A percentile compares a stretch with the other conserved stretches of the same genome.
Conservation (phyloP, 805 yeast genomes). For the Saccharomycopsis capsularis region DNA sequence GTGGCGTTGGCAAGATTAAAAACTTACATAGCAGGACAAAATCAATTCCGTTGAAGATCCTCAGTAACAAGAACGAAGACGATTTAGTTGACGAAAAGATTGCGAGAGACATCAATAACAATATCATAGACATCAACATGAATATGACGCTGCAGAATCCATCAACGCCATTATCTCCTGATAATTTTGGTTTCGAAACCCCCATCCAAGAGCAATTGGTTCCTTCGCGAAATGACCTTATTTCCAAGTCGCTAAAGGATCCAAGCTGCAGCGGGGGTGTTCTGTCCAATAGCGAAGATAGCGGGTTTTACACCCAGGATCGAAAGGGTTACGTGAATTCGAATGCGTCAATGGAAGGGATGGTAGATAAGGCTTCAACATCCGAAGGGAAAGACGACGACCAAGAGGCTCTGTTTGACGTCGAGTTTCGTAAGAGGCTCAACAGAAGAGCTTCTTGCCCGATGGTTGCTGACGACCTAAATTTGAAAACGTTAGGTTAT, state of each 20-base stretch:
- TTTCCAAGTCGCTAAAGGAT: too few relatives aligned
- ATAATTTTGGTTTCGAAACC: too few relatives aligned
- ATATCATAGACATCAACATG: background rate
- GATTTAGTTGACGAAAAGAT: background rate
- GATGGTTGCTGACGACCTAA: constrained; percentile 30
- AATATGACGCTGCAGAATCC: background rate
- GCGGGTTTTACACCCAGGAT: too few relatives aligned
- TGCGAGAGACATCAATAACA: background rate
- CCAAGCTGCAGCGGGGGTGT: too few relatives aligned
- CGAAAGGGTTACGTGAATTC: background rate
- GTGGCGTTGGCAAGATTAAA: constrained; percentile 27
- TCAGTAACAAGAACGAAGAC: constrained; percentile 11
- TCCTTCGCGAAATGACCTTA: too few relatives aligned
- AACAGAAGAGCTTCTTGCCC: constrained; percentile 38
- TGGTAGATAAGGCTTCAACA: constrained; percentile 8
- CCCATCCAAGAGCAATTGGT: too few relatives aligned
- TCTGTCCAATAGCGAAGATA: too few relatives aligned
- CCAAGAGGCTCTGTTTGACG: background rate
- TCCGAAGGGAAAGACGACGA: background rate
- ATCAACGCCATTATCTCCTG: background rate
- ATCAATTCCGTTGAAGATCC: constrained; percentile 13
- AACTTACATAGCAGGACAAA: constrained; percentile 16
- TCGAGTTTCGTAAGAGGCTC: constrained; percentile 23
- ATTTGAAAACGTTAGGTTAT: constrained; percentile 25
- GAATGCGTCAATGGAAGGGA: constrained; percentile 14